A percentile compares a stretch with the other conserved stretches of the same genome.
Conservation (phyloP, 2,329 filamentous ascomycete genomes). For the Colletotrichum paranaense region DNA sequence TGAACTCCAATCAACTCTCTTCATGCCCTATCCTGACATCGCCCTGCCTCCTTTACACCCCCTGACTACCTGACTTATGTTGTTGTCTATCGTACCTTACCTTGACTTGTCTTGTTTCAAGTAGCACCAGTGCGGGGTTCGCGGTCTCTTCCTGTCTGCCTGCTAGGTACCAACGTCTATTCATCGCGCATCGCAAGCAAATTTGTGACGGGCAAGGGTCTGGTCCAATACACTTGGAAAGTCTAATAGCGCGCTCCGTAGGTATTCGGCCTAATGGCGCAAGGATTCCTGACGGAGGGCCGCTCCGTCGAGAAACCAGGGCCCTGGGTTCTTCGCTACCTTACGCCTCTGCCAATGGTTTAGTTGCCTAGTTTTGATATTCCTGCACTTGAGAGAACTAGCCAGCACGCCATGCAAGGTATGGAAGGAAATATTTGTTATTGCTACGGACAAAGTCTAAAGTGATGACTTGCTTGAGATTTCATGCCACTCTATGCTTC, state of each 20-base stretch:
- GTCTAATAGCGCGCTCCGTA: not conserved
- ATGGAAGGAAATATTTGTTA: not conserved
- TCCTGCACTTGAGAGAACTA: not conserved
- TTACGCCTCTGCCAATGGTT: too few species aligned
- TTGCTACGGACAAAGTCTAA: not conserved
- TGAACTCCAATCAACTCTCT: not conserved
- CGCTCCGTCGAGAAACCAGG: not conserved
- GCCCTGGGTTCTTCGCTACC: too few species aligned
- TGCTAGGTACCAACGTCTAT: not conserved
- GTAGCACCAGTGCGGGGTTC: conserved; percentile 15
- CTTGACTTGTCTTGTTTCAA: conserved; percentile 12
- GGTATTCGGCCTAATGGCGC: not conserved
- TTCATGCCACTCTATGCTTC: not conserved
- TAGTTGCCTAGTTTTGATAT: too few species aligned
- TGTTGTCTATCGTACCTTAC: not conserved
- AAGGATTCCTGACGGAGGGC: not conserved
- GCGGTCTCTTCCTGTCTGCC: not conserved
- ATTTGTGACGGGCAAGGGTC: not conserved
- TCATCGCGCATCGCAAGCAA: not conserved
- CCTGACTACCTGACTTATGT: too few species aligned
- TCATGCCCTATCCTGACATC: not conserved
- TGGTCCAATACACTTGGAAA: not conserved
- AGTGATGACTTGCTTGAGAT: not conserved
- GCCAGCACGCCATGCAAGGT: not conserved
- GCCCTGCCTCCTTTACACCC: not conserved